Evolutionary conservation across 2,329 filamentous ascomycete species (phyloP), one percentile per base, ranked within the genome.

Genomic region (Emergomyces orientalis): DNA sequence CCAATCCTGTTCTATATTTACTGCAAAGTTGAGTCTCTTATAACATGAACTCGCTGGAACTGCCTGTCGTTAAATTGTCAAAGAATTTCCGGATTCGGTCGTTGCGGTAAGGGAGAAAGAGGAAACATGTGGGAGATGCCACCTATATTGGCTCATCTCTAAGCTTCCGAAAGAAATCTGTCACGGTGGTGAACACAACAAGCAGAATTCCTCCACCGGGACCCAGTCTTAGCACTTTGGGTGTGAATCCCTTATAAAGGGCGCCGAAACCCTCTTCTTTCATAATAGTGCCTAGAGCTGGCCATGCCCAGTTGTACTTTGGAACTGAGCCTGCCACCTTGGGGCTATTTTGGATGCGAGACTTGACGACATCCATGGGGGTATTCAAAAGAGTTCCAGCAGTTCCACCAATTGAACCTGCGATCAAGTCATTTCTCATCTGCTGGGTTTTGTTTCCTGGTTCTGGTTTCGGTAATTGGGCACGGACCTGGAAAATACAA

Each of bases 261-360:
- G 94, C 94, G 57, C 78, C 79, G 74, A 96, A 93, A 5, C 94
- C 94, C 78, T 99, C 94, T 79, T 99, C 94, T 79, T 86, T 90
- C 78, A 91, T 87, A 65, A 99, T 90, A 8, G 90, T 94, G 63
- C 84, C 87, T 59, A 97, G 81, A 27, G 91, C 87, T 56, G 91
- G 90, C 85, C 88, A 96, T 39, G 94, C 94, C 94, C 94, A 99
- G 84, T 97, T 97, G 82, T 99, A 99, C 84, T 99, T 99, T 73
- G 90, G 90, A 27, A 86, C 79, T 61, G 84, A 81, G 5, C 94
- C 94, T n/a, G 88, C 76, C 47, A 96, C 80, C 81, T 89, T 93
- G 68, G 89, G 83, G 62, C 86, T 91, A 80, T 99, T 99, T 79
- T 99, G 94, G 69, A 99, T 99, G 67, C 94, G 88, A 68, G 90